Evolutionary conservation across 192 early-diverging fungal species (phyloP), one percentile per base, ranked within the genome.

Genomic region (Gamsiella multidivaricata): DNA sequence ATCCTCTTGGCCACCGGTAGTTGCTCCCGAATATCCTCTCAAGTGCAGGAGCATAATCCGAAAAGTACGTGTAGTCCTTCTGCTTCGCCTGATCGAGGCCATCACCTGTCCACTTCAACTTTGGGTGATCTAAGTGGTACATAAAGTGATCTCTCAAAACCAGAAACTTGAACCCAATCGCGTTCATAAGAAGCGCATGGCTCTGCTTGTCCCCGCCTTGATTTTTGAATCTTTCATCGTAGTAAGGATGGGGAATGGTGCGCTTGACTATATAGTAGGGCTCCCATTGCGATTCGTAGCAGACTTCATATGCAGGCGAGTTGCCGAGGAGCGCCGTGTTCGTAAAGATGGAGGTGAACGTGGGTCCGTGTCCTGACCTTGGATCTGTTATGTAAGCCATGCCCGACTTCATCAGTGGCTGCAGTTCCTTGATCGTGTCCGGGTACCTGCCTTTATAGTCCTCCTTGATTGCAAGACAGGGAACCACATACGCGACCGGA

Each of bases 261-360:
- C 70, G 70, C 20, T 70, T 57, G 12, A 87, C 54, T 29, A 85
- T 81, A 53, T 87, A 87, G 51, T 87, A 87, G 1, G 86, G 86
- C 28, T 87, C 86, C 86, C 86, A 87, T 47, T 85, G 86, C 1
- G 86, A 87, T 52, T 87, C 86, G 59, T 76, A 87, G 31, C 86
- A 87, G 22, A 87, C 84, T 63, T 85, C 84, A 42, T 81, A 85
- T 17, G 69, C 52, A 29, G 69, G 61, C 8, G 69, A 42, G 33
- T 34, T 49, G 11, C 60, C 53, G 45, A 49, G 33, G 39, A 68
- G 15, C 26, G 65, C 42, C 25, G 62, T 33, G 45, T 79, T 37
- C 74, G 81, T 31, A 67, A 74, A 45, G 34, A 83, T 33, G n/a
- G 71, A 52, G 0, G 69, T 84, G 20, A 65, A 61, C 3, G 86